Base-by-base conservation (phyloP, 441 rosid species). In the Aleurites moluccanus region DNA sequence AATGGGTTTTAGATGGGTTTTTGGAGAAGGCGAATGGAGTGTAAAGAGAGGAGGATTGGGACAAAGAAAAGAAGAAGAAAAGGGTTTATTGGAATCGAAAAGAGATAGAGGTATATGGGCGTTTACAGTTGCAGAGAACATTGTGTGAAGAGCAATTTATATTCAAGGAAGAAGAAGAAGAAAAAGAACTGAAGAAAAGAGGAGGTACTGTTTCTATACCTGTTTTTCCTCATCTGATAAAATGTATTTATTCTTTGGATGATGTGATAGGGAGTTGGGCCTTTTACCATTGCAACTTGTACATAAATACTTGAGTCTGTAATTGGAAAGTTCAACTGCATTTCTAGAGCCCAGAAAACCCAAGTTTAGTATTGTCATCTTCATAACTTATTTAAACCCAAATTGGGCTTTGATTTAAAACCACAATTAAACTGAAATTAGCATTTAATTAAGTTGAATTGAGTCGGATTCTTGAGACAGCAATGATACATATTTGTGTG, bases 211-310 rank as follows among this genome's bases (percentile, higher is more conserved):
- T 0, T 2, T 5, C 27, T 20, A 10, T 21, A 2, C 4, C 1
- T 9, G 20, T 8, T n/a, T 9, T 27, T 75, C 81, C 94, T 88
- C 87, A 90, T 88, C 94, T 75, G 65, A 35, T n/a, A n/a, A n/a
- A n/a, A n/a, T n/a, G n/a, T n/a, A n/a, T n/a, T n/a, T n/a, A n/a
- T 15, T 4, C 13, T 38, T 60, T 40, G 27, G 64, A 75, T 69
- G 64, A 8, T 6, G 42, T 6, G 47, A 38, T 6, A 6, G n/a
- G n/a, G n/a, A n/a, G n/a, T n/a, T 38, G 40, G 40, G 40, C 40
- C 40, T 38, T 38, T n/a, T 38, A 38, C 8, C 8, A 38, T 38
- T 38, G 6, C 8, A 38, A 38, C 8, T 38, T 38, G 8, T 5
- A 6, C 0, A 35, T 35, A 4, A 38, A 38, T 3, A 33, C 3